Evolutionary conservation across 1,139 yeast genomes (phyloP).

Genomic region (Yamadazyma membranifaciens): DNA sequence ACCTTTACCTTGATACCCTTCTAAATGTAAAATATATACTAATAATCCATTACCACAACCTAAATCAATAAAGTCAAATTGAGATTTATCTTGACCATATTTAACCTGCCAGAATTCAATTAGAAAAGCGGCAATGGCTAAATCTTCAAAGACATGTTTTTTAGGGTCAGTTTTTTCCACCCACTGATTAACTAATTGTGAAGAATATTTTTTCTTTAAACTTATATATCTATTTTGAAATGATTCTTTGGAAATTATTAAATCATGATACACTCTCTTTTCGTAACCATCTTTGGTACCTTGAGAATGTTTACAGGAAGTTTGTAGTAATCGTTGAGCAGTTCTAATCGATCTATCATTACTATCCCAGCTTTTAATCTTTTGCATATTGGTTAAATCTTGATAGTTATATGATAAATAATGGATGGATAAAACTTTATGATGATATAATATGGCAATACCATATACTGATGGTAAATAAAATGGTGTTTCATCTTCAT

Average conservation of each 20-base stretch:
- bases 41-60: constrained; percentile 96
- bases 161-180: constrained; percentile 90
- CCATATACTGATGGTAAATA: constrained; percentile 82
- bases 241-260: constrained; percentile 75
- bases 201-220: constrained; percentile 80
- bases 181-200: constrained; percentile 79
- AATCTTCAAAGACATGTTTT: constrained; percentile 94
- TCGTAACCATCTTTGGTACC: constrained; percentile 85
- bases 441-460: constrained; percentile 67
- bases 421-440: constrained; percentile 66
- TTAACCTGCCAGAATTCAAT: constrained; percentile 81
- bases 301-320: constrained; percentile 77
- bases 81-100: constrained; percentile 36
- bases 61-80: constrained; percentile 75
- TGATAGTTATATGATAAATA: constrained; percentile 61
- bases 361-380: constrained; percentile 36
- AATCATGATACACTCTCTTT: constrained; percentile 85
- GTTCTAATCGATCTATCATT: constrained; percentile 72
- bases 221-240: constrained; percentile 83
- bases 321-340: constrained; percentile 74
- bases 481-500: constrained; percentile 71
- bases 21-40: constrained; percentile 70
- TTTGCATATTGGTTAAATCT: constrained; percentile 15
- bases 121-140: constrained; percentile 92
- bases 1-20: constrained; percentile 82